phyloP scores from a whole-genome alignment of 148 eudicot species.

The Dianthus caryophyllus region DNA sequence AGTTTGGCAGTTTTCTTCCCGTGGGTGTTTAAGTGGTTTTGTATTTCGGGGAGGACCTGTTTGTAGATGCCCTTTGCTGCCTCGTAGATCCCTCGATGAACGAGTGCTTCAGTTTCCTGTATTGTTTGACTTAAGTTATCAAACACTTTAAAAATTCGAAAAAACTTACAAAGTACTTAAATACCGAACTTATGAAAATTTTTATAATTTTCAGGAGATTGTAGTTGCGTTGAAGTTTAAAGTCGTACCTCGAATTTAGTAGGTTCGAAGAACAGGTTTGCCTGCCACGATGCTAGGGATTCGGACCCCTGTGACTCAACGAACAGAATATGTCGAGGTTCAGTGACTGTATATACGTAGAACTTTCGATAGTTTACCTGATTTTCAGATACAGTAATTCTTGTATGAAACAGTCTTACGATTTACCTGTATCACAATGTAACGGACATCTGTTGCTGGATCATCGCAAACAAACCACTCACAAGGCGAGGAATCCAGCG shows the following conservation, averaged over 20 bases:
- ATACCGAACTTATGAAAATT: too few species aligned
- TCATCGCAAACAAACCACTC: conserved; percentile 92
- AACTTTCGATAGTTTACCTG: too few species aligned
- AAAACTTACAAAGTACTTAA: too few species aligned
- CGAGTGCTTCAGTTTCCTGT: conserved; percentile 66
- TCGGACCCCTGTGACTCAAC: conserved; percentile 61
- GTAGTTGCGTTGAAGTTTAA: neutral
- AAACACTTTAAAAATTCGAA: too few species aligned
- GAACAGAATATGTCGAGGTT: neutral
- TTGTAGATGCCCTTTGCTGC: conserved; percentile 82
- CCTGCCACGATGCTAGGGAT: conserved; percentile 76
- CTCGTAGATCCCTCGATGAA: conserved; percentile 92
- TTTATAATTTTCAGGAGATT: too few species aligned
- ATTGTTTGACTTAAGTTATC: neutral
- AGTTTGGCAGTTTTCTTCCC: conserved; percentile 61
- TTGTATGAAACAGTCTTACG: too few species aligned
- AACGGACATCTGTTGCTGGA: conserved; percentile 50
- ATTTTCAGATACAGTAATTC: too few species aligned
- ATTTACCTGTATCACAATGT: conserved; percentile 70
- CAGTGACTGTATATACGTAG: neutral
- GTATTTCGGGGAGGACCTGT: conserved; percentile 71
- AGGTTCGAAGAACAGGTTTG: conserved; percentile 80
- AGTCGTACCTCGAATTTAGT: conserved; percentile 62
- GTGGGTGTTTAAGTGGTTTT: conserved; percentile 39
- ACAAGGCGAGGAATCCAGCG: conserved; percentile 74